Evolutionary conservation across 345 rosid species (phyloP).

Genomic region (Eucalyptus cloeziana): DNA sequence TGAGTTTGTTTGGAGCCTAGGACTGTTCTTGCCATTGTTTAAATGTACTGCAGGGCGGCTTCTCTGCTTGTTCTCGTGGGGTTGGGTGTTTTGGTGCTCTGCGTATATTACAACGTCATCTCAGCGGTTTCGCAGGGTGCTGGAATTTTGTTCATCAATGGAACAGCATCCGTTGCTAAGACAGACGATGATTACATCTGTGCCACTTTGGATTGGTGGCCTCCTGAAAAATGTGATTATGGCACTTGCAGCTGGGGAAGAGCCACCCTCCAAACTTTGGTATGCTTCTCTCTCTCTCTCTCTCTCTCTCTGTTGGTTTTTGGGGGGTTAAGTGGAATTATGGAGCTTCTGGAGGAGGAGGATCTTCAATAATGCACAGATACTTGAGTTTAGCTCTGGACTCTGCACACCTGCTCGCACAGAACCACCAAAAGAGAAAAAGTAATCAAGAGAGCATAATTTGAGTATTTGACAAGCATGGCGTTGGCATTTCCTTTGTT

Average conservation of each 20-base stretch:
- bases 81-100: neutral
- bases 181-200: constrained; percentile 8
- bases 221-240: constrained; percentile 14
- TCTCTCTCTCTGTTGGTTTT: neutral
- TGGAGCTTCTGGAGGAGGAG: neutral
- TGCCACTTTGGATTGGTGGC: constrained; percentile 22
- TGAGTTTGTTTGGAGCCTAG: neutral
- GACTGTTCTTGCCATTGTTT: neutral
- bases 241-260: constrained; percentile 14
- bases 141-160: neutral
- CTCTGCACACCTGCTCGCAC: neutral
- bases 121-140: neutral
- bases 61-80: neutral
- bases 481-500: neutral
- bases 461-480: neutral
- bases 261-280: constrained; percentile 6
- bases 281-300: neutral
- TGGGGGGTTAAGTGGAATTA: neutral
- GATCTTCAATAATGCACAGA: neutral
- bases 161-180: neutral
- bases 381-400: neutral
- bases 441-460: neutral
- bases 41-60: neutral
- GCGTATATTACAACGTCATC: neutral
- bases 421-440: neutral